Conservation (phyloP, 2,329 filamentous ascomycete genomes). For the Aspergillus brunneoviolaceus region DNA sequence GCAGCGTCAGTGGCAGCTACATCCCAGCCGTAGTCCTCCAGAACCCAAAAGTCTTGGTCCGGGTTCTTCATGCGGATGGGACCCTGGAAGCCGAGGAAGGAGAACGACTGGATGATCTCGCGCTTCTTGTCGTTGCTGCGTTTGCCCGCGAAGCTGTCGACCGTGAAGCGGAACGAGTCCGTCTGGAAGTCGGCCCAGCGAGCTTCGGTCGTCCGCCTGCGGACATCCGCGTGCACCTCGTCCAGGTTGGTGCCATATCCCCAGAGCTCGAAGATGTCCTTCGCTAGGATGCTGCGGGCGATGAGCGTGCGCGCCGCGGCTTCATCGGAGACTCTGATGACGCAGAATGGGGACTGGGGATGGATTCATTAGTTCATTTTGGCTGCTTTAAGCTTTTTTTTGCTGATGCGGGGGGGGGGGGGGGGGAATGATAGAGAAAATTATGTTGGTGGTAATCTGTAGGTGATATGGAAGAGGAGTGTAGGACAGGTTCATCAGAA, state of each 20-base stretch:
- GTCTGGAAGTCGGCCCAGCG: slow-evolving; percentile 67
- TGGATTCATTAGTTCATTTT: slow-evolving; percentile 8
- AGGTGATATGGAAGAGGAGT: neutral
- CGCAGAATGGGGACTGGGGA: slow-evolving; percentile 79
- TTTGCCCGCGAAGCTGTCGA: slow-evolving; percentile 80
- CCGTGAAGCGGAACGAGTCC: slow-evolving; percentile 74
- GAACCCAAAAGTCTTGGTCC: slow-evolving; percentile 73
- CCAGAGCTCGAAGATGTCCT: slow-evolving; percentile 89
- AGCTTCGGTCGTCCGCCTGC: slow-evolving; percentile 52
- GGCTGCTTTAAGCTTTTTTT: neutral
- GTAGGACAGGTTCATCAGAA: neutral
- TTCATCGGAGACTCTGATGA: slow-evolving; percentile 67
- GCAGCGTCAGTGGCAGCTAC: slow-evolving; percentile 6
- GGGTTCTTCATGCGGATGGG: slow-evolving; percentile 73
- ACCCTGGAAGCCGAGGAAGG: slow-evolving; percentile 74
- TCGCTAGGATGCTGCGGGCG: slow-evolving; percentile 74
- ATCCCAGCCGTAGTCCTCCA: slow-evolving; percentile 73
- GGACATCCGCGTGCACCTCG: slow-evolving; percentile 66
- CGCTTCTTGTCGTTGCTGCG: slow-evolving; percentile 63
- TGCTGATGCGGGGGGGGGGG: slow-evolving; percentile 4
- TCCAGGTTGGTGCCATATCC: slow-evolving; percentile 67
- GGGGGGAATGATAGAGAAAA: slow-evolving; percentile 2
- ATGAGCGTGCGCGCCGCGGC: slow-evolving; percentile 67
- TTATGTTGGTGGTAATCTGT: neutral
- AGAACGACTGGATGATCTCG: slow-evolving; percentile 78